Conservation (phyloP, 805 yeast species). For the Metschnikowia henanensis region DNA sequence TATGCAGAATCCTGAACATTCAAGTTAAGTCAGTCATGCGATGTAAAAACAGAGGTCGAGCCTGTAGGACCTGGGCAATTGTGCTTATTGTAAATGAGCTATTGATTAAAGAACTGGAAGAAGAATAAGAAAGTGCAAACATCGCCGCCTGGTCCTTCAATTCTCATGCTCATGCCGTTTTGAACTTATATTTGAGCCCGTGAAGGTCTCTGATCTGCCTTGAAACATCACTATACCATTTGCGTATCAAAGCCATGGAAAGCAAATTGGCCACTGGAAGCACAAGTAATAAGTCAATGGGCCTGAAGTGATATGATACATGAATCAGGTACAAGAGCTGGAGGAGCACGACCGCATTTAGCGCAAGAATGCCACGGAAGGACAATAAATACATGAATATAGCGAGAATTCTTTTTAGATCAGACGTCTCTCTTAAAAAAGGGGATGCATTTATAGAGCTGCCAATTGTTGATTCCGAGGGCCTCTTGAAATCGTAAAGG, state of each 20-base stretch:
- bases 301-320: neutral
- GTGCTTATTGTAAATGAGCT: neutral
- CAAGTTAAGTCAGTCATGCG: neutral
- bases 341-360: slow-evolving; percentile 16
- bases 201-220: slow-evolving; percentile 17
- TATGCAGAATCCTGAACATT: neutral
- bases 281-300: slow-evolving; percentile 11
- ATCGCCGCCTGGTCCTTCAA: neutral
- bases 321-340: slow-evolving; percentile 15
- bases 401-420: neutral
- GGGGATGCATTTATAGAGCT: neutral
- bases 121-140: neutral
- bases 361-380: slow-evolving; percentile 7
- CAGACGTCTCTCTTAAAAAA: neutral
- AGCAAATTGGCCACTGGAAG: slow-evolving; percentile 22
- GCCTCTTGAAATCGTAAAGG: slow-evolving; percentile 13
- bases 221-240: slow-evolving; percentile 16
- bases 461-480: neutral
- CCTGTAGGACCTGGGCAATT: neutral
- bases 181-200: slow-evolving; percentile 23
- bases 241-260: slow-evolving; percentile 15
- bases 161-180: slow-evolving; percentile 18
- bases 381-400: neutral
- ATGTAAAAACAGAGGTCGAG: neutral
- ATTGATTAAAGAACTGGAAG: neutral